Evolutionary conservation across 2,329 filamentous ascomycete genomes (phyloP), one percentile per base, ranked within the genome.

Genomic region (Trichothecium roseum): DNA sequence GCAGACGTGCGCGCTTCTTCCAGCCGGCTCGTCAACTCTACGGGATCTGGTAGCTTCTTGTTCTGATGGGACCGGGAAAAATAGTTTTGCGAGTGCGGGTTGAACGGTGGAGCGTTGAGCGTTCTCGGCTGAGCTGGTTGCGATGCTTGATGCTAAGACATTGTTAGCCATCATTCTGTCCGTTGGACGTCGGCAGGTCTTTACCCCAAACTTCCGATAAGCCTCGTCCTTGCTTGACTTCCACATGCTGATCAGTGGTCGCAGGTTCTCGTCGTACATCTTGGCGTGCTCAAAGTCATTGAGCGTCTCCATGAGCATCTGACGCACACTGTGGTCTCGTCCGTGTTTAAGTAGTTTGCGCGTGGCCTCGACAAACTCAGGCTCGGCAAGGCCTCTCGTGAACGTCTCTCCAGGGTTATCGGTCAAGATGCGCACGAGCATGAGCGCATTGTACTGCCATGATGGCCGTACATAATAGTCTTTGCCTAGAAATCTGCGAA

Each of bases 391-490:
- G 55, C 94, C 88, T 45, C 83, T 74, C n/a, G 89, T 94, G 52
- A 98, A 98, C 2, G 78, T 86, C 36, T 73, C 71, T 20, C 89
- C 89, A 0, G 91, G 91, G 55, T 98, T 95, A 57, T 96, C 88
- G 47, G 79, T 72, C 45, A 98, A 66, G 51, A 98, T 98, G 42
- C 89, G 81, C 46, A 93, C 69, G 37, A 98, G 73, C 91, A 96
- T 96, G 51, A 96, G 78, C 43, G 86, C 82, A 62, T 96, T 95
- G 69, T 95, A 96, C 59, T 96, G 89, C 46, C 80, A 78, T 48
- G 83, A 78, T 8, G 84, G 67, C 31, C 64, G 66, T 18, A 59
- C 54, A 48, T 60, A 76, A 59, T 84, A 78, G 31, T 88, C 82
- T 45, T 78, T 81, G 47, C 76, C 71, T 40, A 98, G 66, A 55